Evolutionary conservation across 139 green algal genomes (phyloP).

Genomic region (Tetradesmus obliquus): DNA sequence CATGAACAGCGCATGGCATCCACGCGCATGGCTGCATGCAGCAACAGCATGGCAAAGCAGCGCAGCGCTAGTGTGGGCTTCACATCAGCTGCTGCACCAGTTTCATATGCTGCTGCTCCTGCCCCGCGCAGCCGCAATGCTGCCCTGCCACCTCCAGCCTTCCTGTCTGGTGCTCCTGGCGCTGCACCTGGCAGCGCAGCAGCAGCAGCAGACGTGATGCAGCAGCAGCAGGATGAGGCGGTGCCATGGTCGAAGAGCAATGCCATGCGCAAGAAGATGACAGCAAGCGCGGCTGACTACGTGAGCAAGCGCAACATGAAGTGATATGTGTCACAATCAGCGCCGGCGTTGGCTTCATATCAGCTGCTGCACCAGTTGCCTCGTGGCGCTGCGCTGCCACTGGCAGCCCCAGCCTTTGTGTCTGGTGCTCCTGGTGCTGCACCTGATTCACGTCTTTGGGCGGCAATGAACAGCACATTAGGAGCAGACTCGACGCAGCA

Average conservation of each 20-base stretch:
- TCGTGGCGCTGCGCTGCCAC: neutral
- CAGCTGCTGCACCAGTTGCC: no score
- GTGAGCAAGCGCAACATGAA: constrained; percentile 6
- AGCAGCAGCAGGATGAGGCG: neutral
- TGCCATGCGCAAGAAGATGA: constrained; percentile 14
- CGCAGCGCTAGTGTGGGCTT: neutral
- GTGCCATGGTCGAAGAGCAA: neutral
- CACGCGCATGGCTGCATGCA: neutral
- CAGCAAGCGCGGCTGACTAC: neutral
- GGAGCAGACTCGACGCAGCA: neutral
- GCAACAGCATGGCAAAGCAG: neutral
- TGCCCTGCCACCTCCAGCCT: neutral
- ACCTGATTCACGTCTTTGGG: no score
- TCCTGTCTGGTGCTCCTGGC: no score
- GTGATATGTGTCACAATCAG: neutral
- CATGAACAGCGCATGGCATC: neutral
- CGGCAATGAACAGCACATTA: neutral
- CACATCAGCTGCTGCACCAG: neutral
- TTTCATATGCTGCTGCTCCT: neutral
- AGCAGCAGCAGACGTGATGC: neutral
- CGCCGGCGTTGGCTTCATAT: no score
- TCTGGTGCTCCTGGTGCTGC: no score
- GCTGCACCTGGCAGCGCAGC: neutral
- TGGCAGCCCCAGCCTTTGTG: no score
- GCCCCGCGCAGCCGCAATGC: no score